Conservation (phyloP, 306 rosid species). For the Sicyos baderoa region DNA sequence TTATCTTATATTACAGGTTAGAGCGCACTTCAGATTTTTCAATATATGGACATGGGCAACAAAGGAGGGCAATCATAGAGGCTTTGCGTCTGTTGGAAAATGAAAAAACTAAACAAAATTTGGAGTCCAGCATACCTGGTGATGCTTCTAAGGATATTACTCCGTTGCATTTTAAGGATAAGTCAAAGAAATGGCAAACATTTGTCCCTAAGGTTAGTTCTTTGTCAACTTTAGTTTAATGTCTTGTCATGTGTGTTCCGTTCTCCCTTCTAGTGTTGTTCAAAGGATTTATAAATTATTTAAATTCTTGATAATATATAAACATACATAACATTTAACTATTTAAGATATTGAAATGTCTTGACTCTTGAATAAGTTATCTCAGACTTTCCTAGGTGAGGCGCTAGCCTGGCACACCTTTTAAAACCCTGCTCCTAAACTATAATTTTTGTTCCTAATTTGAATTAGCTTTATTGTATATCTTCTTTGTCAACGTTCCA, state of each 20-base stretch:
- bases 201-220: conserved; percentile 72
- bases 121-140: conserved; percentile 29
- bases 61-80: conserved; percentile 81
- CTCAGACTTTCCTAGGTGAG: too few relatives aligned
- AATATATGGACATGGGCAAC: conserved; percentile 89
- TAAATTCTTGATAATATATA: too few relatives aligned
- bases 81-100: conserved; percentile 60
- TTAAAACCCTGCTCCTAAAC: too few relatives aligned
- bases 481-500: neutral
- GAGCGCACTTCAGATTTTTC: conserved; percentile 79
- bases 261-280: neutral
- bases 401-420: too few relatives aligned
- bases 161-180: conserved; percentile 63
- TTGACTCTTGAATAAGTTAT: too few relatives aligned
- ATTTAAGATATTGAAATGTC: too few relatives aligned
- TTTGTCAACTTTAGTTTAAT: conserved; percentile 1
- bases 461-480: neutral
- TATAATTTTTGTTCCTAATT: conserved; percentile 2
- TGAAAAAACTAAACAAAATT: conserved; percentile 32
- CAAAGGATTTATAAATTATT: neutral
- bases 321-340: too few relatives aligned
- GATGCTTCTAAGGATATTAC: conserved; percentile 36
- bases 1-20: conserved; percentile 40
- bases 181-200: conserved; percentile 85
- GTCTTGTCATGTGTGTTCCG: neutral